phyloP scores from a whole-genome alignment of 2,329 filamentous ascomycete species.

The Aspergillus sojae region DNA sequence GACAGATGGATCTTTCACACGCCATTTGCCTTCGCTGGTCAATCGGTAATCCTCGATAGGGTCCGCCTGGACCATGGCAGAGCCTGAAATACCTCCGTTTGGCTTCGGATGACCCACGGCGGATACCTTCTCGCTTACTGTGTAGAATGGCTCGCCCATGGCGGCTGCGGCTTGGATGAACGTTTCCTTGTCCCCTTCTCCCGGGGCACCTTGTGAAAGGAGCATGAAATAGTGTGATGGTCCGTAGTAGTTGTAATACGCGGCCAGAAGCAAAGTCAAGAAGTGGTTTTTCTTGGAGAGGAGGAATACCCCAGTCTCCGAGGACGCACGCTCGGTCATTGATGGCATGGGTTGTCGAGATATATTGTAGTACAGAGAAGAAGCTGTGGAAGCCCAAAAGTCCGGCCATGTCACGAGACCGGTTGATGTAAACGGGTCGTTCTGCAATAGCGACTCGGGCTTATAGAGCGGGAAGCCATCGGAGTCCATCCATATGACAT shows the following conservation, averaged over 20 bases:
- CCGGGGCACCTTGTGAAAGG: conserved; percentile 41
- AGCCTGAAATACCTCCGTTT: conserved; percentile 31
- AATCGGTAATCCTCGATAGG: conserved; percentile 41
- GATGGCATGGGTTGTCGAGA: conserved; percentile 38
- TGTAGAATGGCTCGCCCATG: conserved; percentile 36
- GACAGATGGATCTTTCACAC: conserved; percentile 34
- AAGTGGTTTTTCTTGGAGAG: conserved; percentile 41
- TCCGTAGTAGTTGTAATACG: conserved; percentile 42
- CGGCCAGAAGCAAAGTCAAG: conserved; percentile 35
- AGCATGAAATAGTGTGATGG: conserved; percentile 42
- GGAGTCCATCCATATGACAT: conserved; percentile 62
- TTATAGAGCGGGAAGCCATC: conserved; percentile 57
- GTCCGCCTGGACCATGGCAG: conserved; percentile 43
- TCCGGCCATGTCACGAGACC: conserved; percentile 62
- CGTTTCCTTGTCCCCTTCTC: conserved; percentile 45
- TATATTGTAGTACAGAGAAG: conserved; percentile 46
- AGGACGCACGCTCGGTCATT: conserved; percentile 39
- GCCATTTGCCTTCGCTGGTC: conserved; percentile 33
- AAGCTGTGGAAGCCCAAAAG: conserved; percentile 50
- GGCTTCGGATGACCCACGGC: conserved; percentile 36
- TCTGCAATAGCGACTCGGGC: conserved; percentile 50
- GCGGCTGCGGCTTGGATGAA: conserved; percentile 41
- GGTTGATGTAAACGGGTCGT: conserved; percentile 53
- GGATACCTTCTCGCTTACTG: conserved; percentile 39
- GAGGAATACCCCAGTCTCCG: conserved; percentile 39